These are phyloP conservation scores for Gossypium raimondii DNA, from an alignment of 345 rosid genomes.

Conservation along the genomic window DNA sequence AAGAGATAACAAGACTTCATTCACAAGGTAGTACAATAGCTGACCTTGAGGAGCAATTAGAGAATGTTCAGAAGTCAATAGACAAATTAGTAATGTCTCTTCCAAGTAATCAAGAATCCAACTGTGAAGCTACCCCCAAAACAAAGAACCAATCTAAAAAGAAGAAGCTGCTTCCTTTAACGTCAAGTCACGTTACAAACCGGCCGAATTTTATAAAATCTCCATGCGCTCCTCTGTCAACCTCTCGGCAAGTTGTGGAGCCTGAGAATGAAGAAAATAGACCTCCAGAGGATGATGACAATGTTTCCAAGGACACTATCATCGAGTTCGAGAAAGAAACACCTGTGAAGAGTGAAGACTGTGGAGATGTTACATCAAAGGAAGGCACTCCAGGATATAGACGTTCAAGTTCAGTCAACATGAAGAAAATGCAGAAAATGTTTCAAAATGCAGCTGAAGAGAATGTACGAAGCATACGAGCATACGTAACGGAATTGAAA, in stretches of 20 bases:
- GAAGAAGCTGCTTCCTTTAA: constrained; percentile 77
- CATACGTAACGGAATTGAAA: constrained; percentile 89
- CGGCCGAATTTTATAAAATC: constrained; percentile 70
- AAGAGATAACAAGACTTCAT: constrained; percentile 97
- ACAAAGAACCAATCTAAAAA: constrained; percentile 70
- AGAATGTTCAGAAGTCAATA: constrained; percentile 93
- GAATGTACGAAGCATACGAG: constrained; percentile 90
- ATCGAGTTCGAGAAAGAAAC: constrained; percentile 61
- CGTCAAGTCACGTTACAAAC: constrained; percentile 67
- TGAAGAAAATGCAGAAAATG: constrained; percentile 99
- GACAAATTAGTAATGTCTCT: constrained; percentile 96
- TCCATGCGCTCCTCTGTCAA: constrained; percentile 88
- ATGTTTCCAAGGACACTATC: constrained; percentile 34
- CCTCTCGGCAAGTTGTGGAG: constrained; percentile 71
- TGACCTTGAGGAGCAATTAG: constrained; percentile 89
- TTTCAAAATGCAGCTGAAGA: constrained; percentile 99
- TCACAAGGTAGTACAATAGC: constrained; percentile 95
- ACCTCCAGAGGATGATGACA: constrained; percentile 61
- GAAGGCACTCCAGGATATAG: constrained; percentile 72
- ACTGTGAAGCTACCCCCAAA: constrained; percentile 49
- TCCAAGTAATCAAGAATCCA: constrained; percentile 46
- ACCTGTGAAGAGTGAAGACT: constrained; percentile 73
- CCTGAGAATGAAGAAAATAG: constrained; percentile 64
- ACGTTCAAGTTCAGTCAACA: constrained; percentile 85
- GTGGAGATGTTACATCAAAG: constrained; percentile 74